These are phyloP conservation scores for Aspergillus niger DNA, from an alignment of 2,329 filamentous ascomycete species.

Conservation along the genomic window DNA sequence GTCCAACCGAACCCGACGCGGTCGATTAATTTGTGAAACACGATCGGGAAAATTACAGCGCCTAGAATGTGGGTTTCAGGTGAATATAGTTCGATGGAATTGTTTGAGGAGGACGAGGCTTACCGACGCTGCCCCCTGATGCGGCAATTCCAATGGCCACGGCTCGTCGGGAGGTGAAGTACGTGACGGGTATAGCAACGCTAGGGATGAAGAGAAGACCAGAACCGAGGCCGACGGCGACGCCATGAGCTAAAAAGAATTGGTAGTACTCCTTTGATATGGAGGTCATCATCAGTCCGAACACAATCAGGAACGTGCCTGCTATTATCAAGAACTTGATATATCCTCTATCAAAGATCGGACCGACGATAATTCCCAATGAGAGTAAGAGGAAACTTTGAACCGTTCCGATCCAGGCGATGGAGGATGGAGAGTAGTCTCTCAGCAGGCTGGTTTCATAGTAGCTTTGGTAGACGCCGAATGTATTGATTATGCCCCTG, in stretches of 20 bases:
- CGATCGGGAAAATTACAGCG: background rate
- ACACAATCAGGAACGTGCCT: conserved; percentile 6
- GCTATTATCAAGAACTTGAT: conserved; percentile 1
- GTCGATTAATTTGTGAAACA: background rate
- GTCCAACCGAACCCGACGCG: background rate
- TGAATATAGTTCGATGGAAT: no score
- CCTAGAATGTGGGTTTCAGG: background rate
- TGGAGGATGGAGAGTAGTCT: conserved; percentile 2
- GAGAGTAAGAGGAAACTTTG: conserved; percentile 9
- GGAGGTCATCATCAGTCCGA: conserved; percentile 9
- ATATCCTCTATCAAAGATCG: conserved; percentile 9
- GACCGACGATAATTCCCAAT: conserved; percentile 5
- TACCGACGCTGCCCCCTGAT: background rate
- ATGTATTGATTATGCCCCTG: conserved; percentile 13
- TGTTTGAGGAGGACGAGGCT: background rate
- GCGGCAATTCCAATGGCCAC: background rate
- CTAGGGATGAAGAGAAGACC: conserved; percentile 7
- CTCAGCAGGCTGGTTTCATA: conserved; percentile 12
- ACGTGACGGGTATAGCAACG: background rate
- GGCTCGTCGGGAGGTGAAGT: background rate
- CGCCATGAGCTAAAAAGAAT: conserved; percentile 2
- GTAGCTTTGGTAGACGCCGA: conserved; percentile 12
- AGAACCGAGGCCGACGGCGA: background rate
- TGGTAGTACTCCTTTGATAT: conserved; percentile 7
- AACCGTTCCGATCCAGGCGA: conserved; percentile 9